phyloP scores from a whole-genome alignment of 495 filamentous ascomycete genomes.

The Hypoxylon crocopeplum region DNA sequence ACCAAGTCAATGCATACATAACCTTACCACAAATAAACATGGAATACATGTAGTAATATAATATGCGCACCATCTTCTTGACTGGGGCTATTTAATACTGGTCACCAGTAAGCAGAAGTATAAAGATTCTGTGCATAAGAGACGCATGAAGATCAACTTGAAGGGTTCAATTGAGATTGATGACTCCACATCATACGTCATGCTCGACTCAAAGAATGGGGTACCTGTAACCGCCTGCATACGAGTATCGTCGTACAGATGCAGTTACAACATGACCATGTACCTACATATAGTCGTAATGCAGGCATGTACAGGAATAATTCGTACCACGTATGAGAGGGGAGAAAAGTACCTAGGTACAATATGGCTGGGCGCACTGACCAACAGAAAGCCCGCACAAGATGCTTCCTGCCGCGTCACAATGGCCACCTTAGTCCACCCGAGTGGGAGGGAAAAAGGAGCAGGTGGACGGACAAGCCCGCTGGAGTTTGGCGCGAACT shows the following conservation, averaged over 20 bases:
- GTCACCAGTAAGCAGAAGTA: no score
- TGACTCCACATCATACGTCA: constrained; percentile 36
- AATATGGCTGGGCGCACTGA: background rate
- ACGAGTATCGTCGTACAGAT: constrained; percentile 14
- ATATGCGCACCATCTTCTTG: no score
- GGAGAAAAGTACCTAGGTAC: background rate
- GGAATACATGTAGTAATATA: no score
- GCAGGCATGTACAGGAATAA: constrained; percentile 3
- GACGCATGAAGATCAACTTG: constrained; percentile 4
- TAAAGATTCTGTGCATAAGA: constrained; percentile 21
- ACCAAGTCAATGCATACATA: no score
- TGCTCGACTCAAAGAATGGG: constrained; percentile 18
- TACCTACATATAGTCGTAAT: constrained; percentile 20
- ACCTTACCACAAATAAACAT: no score
- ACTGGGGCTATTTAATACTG: no score
- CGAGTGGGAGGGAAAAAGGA: background rate
- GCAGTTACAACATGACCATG: constrained; percentile 8
- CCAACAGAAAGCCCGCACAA: constrained; percentile 11
- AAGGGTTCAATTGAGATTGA: constrained; percentile 29
- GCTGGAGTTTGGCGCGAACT: constrained; percentile 1
- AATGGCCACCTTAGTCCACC: constrained; percentile 39
- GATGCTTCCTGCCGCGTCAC: constrained; percentile 34
- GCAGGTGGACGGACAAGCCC: constrained; percentile 6
- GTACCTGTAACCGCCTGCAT: constrained; percentile 8
- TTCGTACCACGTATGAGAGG: constrained; percentile 8